Evolutionary conservation across 805 yeast genomes (phyloP), one percentile per base, ranked within the genome.

Genomic region (Maudiozyma serrabonitensis): DNA sequence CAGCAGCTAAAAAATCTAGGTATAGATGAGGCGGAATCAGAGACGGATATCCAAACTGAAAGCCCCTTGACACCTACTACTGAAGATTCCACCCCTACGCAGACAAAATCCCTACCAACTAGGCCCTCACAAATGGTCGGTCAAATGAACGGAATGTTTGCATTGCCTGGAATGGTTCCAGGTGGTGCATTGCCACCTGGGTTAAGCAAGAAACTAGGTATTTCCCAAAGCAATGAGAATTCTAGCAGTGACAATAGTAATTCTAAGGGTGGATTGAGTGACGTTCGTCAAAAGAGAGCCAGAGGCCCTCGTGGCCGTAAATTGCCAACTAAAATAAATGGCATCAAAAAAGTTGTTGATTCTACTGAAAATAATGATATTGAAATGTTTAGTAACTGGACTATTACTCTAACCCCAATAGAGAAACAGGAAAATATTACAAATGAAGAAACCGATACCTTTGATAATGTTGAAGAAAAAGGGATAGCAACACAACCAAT

Each of bases 251-350:
- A 13, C 15, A 40, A 38, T 12, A 47, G 34, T 15, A 26, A 28
- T 9, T 12, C 41, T 1, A 43, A 19, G 2, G 21, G 11, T 9
- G 47, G 40, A 7, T 23, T 51, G 2, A 11, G 51, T 6, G 56
- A 53, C 46, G 47, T 50, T 12, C 56, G 56, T 23, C 50, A 50
- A 41, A 69, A 78, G 31, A 75, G 91, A 58, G 82, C 81, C 0
- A 81, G 70, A 55, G 93, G 91, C 0, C 95, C 95, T 43, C 73
- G 79, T 53, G 90, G 90, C 0, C 76, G 87, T 52, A 80, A 78
- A 57, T 66, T 84, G 47, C 93, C 93, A 0, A 49, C 63, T 2
- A 74, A 71, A 49, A 64, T 71, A n/a, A 76, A 81, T 12, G 70
- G 73, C 19, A 63, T 61, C 0, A 62, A 57, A 42, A 63, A 66